phyloP scores from a whole-genome alignment of 257 asterid species.

The Solanum piurae region DNA sequence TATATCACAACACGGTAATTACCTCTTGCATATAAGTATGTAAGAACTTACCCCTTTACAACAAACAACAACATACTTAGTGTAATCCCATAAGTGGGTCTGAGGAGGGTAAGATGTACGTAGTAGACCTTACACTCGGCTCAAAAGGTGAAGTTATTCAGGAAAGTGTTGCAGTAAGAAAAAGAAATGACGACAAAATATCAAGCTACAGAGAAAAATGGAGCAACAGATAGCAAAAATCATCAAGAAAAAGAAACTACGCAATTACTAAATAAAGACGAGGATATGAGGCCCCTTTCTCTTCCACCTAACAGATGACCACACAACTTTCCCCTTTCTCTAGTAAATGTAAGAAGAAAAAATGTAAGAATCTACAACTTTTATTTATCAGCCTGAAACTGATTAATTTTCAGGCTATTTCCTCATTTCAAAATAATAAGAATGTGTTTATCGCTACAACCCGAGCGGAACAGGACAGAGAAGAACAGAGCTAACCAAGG shows the following conservation, averaged over 20 bases:
- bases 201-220: neutral
- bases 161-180: neutral
- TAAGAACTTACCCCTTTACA: neutral
- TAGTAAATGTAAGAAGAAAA: neutral
- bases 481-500: constrained; percentile 43
- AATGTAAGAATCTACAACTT: neutral
- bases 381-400: neutral
- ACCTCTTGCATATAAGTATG: neutral
- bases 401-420: neutral
- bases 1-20: neutral
- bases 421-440: neutral
- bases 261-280: neutral
- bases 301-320: neutral
- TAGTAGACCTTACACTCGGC: neutral
- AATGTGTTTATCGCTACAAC: neutral
- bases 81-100: neutral
- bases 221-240: neutral
- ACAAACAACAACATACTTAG: neutral
- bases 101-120: neutral
- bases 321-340: neutral
- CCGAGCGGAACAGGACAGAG: neutral
- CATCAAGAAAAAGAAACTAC: neutral
- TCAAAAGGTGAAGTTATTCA: neutral
- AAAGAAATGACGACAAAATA: neutral
- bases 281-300: neutral